Conservation (phyloP, 257 asterid species). For the Scutellaria baicalensis region DNA sequence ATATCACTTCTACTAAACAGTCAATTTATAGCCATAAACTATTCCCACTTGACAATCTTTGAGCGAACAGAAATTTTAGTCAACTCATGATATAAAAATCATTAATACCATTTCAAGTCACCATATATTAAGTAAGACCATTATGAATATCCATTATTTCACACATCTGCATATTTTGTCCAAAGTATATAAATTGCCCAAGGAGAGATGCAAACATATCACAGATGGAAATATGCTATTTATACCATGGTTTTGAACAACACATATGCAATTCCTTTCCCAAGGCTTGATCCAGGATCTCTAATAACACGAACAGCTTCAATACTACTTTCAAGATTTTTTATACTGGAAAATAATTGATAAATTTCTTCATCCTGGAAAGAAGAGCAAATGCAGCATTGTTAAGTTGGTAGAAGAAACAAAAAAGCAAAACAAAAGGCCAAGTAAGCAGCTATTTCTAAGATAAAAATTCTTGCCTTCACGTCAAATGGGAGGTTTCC, state of each 20-base stretch:
- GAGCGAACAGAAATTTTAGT: background rate
- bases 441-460: background rate
- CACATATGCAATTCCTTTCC: slow-evolving; percentile 92
- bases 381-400: slow-evolving; percentile 7
- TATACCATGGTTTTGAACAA: slow-evolving; percentile 86
- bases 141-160: background rate
- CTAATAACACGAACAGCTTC: slow-evolving; percentile 91
- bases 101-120: background rate
- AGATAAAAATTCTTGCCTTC: slow-evolving; percentile 41
- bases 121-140: background rate
- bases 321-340: slow-evolving; percentile 59
- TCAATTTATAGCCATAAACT: background rate
- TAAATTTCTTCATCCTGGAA: slow-evolving; percentile 85
- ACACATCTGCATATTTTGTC: background rate
- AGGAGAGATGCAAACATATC: background rate
- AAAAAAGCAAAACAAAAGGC: background rate
- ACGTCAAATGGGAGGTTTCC: slow-evolving; percentile 98
- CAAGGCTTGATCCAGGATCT: slow-evolving; percentile 87
- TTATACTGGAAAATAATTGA: slow-evolving; percentile 58
- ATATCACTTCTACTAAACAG: background rate
- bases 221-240: background rate
- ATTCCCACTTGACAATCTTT: background rate
- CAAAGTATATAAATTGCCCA: background rate
- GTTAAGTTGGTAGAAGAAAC: background rate
- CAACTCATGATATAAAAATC: background rate